Evolutionary conservation across 2,329 filamentous ascomycete species (phyloP), one percentile per base, ranked within the genome.

Genomic region (Ophiostoma novo-ulmi): DNA sequence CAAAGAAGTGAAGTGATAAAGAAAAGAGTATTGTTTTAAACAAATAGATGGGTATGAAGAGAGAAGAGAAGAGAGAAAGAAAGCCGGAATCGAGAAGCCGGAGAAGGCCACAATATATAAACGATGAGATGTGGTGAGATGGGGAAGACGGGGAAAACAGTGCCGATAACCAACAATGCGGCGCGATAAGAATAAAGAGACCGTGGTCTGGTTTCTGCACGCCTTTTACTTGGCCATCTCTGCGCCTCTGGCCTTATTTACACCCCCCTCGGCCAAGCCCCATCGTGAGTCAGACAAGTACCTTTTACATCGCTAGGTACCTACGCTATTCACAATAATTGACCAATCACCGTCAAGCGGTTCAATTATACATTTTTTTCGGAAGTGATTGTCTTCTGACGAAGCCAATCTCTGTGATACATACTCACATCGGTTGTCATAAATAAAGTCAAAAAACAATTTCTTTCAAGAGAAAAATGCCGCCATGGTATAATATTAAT

Each of bases 201-300:
- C 52, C 7, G 22, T n/a, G 10, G 10, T 2, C 11, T 44, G 39
- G 39, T 31, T 31, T 44, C 39, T 44, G 39, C 39, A 44, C 3
- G 31, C 11, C 39, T 44, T 44, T 44, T 44, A 10, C 31, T 31
- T 31, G 26, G 31, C 38, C 52, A 31, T 58, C 52, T 58, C 22
- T 58, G 52, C 52, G 11, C 26, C 31, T 63, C 31, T 7, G 7
- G 31, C 7, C 58, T 35, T 63, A 35, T 36, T 63, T 17, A 63
- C 58, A 17, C 58, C 13, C 58, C 58, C 58, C 58, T 26, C 26
- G 17, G 31, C 31, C 14, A 20, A 63, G 26, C 58, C 26, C 58
- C 58, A 36, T 63, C 13, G 13, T 63, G 58, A 63, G 58, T 63
- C 31, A 63, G 26, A 35, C 58, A 63, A 20, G 31, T 61, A 48